These are phyloP conservation scores for Isabelozyma pseudorhagii DNA, from an alignment of 805 yeast genomes.

Conservation along the genomic window DNA sequence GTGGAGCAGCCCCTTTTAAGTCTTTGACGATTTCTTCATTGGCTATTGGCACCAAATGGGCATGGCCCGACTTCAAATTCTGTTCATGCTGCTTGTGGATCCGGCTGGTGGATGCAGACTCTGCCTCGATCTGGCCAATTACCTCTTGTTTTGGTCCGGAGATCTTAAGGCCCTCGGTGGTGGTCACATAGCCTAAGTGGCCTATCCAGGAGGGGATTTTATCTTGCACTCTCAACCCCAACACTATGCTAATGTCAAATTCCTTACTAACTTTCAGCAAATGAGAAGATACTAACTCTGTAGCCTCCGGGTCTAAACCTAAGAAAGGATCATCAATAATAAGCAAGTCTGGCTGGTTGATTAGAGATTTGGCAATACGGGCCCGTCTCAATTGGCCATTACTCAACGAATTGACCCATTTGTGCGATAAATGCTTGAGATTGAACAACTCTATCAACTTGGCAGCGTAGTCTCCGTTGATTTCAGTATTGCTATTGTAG, in stretches of 20 bases:
- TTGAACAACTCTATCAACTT: conserved; percentile 48
- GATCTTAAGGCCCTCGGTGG: conserved; percentile 47
- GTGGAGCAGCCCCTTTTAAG: conserved; percentile 6
- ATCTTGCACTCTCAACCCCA: conserved; percentile 80
- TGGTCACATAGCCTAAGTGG: conserved; percentile 61
- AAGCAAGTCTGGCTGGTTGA: conserved; percentile 61
- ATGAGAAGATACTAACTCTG: conserved; percentile 54
- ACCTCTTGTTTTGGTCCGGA: conserved; percentile 44
- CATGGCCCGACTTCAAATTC: not conserved
- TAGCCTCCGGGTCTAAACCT: conserved; percentile 81
- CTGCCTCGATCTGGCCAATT: conserved; percentile 9
- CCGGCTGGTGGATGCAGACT: conserved; percentile 5
- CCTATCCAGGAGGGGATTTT: conserved; percentile 76
- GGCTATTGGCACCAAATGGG: not conserved
- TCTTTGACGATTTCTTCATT: not conserved
- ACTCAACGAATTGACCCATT: conserved; percentile 84
- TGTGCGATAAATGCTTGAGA: conserved; percentile 53
- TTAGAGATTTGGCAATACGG: conserved; percentile 71
- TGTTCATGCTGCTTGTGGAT: conserved; percentile 5
- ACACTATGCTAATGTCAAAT: conserved; percentile 54
- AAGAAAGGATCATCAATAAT: conserved; percentile 89
- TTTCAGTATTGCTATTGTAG: conserved; percentile 31
- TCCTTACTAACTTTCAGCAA: conserved; percentile 29
- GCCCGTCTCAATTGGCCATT: conserved; percentile 95
- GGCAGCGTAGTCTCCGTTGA: conserved; percentile 28